Base-by-base conservation (phyloP, 768 basidiomycete genomes). In the Naganishia friedmannii region DNA sequence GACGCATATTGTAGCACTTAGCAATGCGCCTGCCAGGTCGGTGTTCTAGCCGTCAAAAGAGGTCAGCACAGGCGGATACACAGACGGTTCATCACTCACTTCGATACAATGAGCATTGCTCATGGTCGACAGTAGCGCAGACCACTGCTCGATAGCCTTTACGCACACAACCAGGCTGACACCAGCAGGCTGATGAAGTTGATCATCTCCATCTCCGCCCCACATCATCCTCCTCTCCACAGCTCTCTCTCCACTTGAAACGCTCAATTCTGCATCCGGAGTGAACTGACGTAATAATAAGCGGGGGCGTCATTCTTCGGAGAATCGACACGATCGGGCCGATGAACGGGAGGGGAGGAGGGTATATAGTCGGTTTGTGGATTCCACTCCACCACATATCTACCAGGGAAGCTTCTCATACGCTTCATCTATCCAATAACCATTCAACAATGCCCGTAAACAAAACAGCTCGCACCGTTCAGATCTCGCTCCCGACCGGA, bases 21-120 rank as follows among this genome's bases (percentile, higher is more conserved):
- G 85, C 15, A 86, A 76, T n/a, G 87, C 84, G 3, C 87, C 86
- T 73, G 87, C 85, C 83, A 88, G 86, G 80, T 93, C 88, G 10
- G 37, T 63, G 26, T 63, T 63, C 60, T 63, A 26, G 7, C 21
- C 12, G 8, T 42, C 15, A 29, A 34, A 10, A 13, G 10, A 13
- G 37, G n/a, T 37, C 37, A 26, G 60, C 23, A 17, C 2, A 3
- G 34, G 2, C 32, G 19, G 10, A 13, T 15, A 7, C 37, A 26
- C 37, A 21, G n/a, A 31, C 6, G 60, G 23, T 6, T 3, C 12
- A 42, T 4, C 21, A 45, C 60, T n/a, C 23, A 37, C 60, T 26
- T 63, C 60, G 7, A 29, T 17, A 42, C 60, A 63, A 29, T 63
- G 39, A 3, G 21, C 2, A 19, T 28, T 45, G 13, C 19, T 31